Evolutionary conservation across 768 basidiomycete species (phyloP).

Genomic region (Epithele typhae): DNA sequence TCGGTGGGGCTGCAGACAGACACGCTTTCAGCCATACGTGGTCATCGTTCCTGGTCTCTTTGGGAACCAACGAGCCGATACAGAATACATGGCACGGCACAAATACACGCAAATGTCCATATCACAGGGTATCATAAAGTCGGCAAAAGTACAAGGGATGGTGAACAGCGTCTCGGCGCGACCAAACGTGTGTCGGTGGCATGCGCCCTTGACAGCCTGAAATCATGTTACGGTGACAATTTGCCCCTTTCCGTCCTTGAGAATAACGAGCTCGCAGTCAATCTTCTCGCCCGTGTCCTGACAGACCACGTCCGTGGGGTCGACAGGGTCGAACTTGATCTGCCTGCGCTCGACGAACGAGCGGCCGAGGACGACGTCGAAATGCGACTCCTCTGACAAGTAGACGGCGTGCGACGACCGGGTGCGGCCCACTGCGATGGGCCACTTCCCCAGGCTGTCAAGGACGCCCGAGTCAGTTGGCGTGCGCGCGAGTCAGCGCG

Average conservation of each 20-base stretch:
- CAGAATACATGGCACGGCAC: neutral
- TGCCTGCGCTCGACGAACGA: slow-evolving; percentile 76
- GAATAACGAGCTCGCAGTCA: slow-evolving; percentile 86
- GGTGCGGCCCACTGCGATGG: slow-evolving; percentile 59
- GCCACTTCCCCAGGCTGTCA: slow-evolving; percentile 70
- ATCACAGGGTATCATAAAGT: neutral
- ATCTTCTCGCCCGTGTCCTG: slow-evolving; percentile 91
- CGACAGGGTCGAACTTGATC: slow-evolving; percentile 75
- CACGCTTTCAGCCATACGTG: too few species aligned
- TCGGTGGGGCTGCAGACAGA: too few species aligned
- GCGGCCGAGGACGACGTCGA: slow-evolving; percentile 90
- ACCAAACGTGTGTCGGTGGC: too few species aligned
- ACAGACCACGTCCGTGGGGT: slow-evolving; percentile 88
- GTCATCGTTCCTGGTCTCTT: too few species aligned
- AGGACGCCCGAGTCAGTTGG: too few species aligned
- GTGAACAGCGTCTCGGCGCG: too few species aligned
- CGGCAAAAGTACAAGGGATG: neutral
- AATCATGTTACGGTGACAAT: slow-evolving; percentile 80
- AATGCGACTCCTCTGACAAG: slow-evolving; percentile 91
- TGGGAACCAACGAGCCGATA: neutral
- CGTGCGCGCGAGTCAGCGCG: too few species aligned
- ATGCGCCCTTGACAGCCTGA: too few species aligned
- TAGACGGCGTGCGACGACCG: slow-evolving; percentile 57
- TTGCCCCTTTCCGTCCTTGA: slow-evolving; percentile 88
- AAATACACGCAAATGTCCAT: too few species aligned